Conservation (phyloP, 2,329 filamentous ascomycete species). For the Trichoderma hamatum region DNA sequence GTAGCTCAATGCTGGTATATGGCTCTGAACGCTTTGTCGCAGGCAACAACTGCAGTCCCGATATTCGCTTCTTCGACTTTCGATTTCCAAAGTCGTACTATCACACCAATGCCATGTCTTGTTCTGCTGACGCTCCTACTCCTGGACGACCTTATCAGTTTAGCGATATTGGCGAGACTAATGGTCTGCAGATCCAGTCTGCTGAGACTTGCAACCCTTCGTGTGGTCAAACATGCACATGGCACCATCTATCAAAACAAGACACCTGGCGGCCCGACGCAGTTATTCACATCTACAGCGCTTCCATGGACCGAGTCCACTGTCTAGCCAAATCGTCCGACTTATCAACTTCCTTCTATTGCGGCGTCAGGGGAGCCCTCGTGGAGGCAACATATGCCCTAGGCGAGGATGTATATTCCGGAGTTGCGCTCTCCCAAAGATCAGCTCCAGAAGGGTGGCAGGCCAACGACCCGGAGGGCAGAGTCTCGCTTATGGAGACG, state of each 20-base stretch:
- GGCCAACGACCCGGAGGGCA: conserved; percentile 25
- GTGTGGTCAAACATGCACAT: conserved; percentile 45
- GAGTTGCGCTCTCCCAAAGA: conserved; percentile 17
- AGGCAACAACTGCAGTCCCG: conserved; percentile 48
- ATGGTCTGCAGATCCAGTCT: conserved; percentile 39
- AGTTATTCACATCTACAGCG: conserved; percentile 48
- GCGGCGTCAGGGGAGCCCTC: conserved; percentile 52
- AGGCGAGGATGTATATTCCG: conserved; percentile 30
- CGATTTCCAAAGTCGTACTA: conserved; percentile 53
- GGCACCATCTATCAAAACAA: conserved; percentile 49
- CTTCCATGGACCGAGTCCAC: conserved; percentile 44
- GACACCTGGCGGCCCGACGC: conserved; percentile 55
- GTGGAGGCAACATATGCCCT: conserved; percentile 46
- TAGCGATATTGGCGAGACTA: neutral
- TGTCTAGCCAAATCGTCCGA: conserved; percentile 53
- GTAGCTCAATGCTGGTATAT: conserved; percentile 53
- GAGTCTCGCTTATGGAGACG: conserved; percentile 39
- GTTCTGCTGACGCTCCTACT: conserved; percentile 35
- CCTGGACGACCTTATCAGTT: conserved; percentile 2
- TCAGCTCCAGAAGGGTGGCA: conserved; percentile 35
- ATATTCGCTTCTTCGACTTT: conserved; percentile 58
- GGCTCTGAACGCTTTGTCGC: conserved; percentile 56
- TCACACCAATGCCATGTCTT: conserved; percentile 53
- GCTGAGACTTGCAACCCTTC: conserved; percentile 43
- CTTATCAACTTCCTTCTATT: conserved; percentile 52